These are phyloP conservation scores for Apiotrichum veenhuisii DNA, from an alignment of 1,284 basidiomycete species.

Conservation along the genomic window DNA sequence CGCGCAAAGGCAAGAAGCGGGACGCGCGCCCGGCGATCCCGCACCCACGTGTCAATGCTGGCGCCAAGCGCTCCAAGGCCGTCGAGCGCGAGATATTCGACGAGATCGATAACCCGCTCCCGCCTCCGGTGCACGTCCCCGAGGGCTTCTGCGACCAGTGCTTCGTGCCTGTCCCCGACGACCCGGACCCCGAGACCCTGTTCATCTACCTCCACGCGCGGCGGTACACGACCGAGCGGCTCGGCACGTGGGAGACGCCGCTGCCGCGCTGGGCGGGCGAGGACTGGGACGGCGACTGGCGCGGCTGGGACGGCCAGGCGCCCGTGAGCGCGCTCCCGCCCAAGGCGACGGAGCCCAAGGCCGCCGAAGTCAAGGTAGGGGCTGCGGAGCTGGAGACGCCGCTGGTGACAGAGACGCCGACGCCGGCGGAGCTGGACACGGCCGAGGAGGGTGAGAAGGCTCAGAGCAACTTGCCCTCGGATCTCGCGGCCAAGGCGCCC, in stretches of 20 bases:
- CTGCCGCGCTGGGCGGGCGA: slow-evolving; percentile 49
- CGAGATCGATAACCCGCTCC: slow-evolving; percentile 22
- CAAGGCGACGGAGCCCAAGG: not conserved
- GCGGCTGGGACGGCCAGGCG: slow-evolving; percentile 41
- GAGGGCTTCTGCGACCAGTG: slow-evolving; percentile 68
- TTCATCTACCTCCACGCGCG: slow-evolving; percentile 93
- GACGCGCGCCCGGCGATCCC: slow-evolving; percentile 6
- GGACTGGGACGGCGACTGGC: slow-evolving; percentile 50
- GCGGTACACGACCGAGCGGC: slow-evolving; percentile 60
- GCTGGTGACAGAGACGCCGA: not conserved
- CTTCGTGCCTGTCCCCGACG: slow-evolving; percentile 81
- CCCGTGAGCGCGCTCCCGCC: slow-evolving; percentile 6
- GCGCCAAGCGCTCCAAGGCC: slow-evolving; percentile 10
- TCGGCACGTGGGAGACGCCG: slow-evolving; percentile 48
- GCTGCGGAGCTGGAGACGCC: not conserved
- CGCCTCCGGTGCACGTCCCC: slow-evolving; percentile 51
- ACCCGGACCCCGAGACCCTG: slow-evolving; percentile 80
- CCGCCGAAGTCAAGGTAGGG: not conserved
- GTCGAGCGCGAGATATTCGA: slow-evolving; percentile 25
- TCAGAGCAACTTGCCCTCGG: not conserved
- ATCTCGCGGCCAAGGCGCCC: not conserved
- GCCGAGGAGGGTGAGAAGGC: not conserved
- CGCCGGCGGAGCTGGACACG: not conserved
- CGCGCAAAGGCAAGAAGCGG: not conserved
- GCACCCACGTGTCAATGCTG: slow-evolving; percentile 17